Evolutionary conservation across 495 filamentous ascomycete species (phyloP).

Genomic region (Neurospora hispaniola): DNA sequence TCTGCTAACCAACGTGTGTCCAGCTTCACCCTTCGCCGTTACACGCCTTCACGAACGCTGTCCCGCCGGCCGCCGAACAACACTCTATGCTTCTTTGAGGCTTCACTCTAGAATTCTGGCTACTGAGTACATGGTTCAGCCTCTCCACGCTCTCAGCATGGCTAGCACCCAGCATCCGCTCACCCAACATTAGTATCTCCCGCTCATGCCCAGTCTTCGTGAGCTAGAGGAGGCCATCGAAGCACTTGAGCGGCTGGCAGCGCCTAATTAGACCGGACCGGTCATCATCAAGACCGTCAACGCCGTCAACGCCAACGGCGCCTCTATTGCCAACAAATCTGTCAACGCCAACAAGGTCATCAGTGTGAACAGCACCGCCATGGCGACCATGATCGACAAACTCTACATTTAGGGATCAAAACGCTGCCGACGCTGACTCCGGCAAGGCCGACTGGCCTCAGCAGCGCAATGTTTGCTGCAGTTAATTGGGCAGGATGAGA

Average conservation of each 20-base stretch:
- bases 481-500: not conserved
- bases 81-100: constrained; percentile 52
- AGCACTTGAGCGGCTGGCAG: not conserved
- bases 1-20: not conserved
- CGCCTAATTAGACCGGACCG: not conserved
- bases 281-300: not conserved
- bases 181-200: not conserved
- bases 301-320: not conserved
- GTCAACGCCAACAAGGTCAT: too few species aligned
- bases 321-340: not conserved
- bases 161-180: not conserved
- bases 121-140: constrained; percentile 51
- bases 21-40: not conserved
- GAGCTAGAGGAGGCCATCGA: not conserved
- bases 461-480: not conserved
- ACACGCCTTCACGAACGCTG: not conserved
- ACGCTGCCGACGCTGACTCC: not conserved
- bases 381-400: too few species aligned
- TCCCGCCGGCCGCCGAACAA: not conserved
- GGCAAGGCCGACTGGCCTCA: too few species aligned
- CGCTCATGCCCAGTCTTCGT: not conserved
- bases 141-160: constrained; percentile 37
- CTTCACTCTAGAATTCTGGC: constrained; percentile 53
- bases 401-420: not conserved
- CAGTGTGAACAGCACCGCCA: not conserved